A percentile compares a stretch with the other conserved stretches of the same genome.
These are phyloP conservation scores for Novymonas esmeraldas DNA, from an alignment of 208 protist species.

Conservation along the genomic window DNA sequence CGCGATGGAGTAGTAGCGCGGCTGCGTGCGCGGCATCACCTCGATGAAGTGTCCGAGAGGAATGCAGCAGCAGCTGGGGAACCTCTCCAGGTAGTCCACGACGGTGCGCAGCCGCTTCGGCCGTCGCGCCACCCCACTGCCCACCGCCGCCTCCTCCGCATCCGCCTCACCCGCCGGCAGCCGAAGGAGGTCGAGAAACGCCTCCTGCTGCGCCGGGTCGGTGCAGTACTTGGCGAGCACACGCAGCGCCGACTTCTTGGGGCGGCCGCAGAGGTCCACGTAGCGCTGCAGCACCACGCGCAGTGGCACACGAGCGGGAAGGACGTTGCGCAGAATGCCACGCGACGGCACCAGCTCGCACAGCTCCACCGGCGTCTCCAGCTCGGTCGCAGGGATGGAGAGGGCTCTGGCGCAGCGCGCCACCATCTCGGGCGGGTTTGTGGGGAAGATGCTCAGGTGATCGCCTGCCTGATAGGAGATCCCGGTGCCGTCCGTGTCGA, in stretches of 20 bases:
- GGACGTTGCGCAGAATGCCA: conserved; percentile 50
- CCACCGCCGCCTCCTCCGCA: background rate
- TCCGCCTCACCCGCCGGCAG: conserved; percentile 12
- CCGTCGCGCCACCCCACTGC: background rate
- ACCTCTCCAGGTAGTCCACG: conserved; percentile 77
- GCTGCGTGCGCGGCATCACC: conserved; percentile 90
- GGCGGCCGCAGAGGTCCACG: conserved; percentile 72
- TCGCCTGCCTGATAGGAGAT: conserved; percentile 93
- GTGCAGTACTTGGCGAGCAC: conserved; percentile 71
- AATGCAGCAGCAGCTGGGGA: conserved; percentile 68
- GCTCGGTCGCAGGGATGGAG: conserved; percentile 44
- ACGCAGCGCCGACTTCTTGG: conserved; percentile 69
- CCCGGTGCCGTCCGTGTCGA: conserved; percentile 36
- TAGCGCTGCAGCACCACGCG: conserved; percentile 73
- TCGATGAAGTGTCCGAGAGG: conserved; percentile 81
- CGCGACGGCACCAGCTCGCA: conserved; percentile 35
- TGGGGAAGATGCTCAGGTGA: conserved; percentile 91
- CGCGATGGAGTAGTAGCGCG: conserved; percentile 97
- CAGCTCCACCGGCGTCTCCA: conserved; percentile 54
- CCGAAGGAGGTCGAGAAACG: conserved; percentile 51
- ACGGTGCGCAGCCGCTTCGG: conserved; percentile 43
- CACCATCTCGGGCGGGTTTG: conserved; percentile 80
- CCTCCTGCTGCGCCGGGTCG: conserved; percentile 47
- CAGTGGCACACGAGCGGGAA: conserved; percentile 65
- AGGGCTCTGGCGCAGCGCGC: conserved; percentile 58